These are phyloP conservation scores for Penicillium taxi DNA, from an alignment of 495 filamentous ascomycete species.

Conservation along the genomic window DNA sequence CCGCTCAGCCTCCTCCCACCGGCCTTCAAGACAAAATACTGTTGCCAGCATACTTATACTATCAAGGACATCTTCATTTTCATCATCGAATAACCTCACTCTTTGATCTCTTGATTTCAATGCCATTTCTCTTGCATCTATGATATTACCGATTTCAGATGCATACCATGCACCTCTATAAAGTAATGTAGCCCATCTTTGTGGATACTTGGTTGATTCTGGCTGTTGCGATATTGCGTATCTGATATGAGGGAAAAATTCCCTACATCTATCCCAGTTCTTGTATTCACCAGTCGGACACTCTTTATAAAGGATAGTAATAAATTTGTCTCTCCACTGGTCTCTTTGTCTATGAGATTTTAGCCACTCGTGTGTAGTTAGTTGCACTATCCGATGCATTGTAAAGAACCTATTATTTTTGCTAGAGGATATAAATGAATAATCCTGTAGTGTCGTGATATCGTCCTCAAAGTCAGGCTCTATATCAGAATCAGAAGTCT, in stretches of 20 bases:
- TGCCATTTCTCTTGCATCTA: background rate
- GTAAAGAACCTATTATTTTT: background rate
- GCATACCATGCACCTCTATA: constrained; percentile 3
- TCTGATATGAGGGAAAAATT: constrained; percentile 3
- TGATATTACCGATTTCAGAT: background rate
- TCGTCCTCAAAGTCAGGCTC: constrained; percentile 1
- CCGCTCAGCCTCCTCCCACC: constrained; percentile 22
- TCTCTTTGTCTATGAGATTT: constrained; percentile 24
- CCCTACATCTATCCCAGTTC: constrained; percentile 1
- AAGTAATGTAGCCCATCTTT: constrained; percentile 2
- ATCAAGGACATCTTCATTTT: constrained; percentile 10
- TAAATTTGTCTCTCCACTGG: constrained; percentile 8
- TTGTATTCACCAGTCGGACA: constrained; percentile 2
- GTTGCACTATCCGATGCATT: constrained; percentile 7
- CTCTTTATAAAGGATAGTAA: background rate
- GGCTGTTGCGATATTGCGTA: constrained; percentile 5
- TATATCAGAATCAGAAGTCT: background rate
- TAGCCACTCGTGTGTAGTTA: constrained; percentile 1
- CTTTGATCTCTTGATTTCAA: background rate
- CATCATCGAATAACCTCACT: constrained; percentile 4
- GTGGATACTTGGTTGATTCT: background rate
- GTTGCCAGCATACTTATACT: constrained; percentile 15
- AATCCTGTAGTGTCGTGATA: background rate
- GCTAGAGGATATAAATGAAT: constrained; percentile 5
- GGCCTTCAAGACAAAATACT: constrained; percentile 16